These are phyloP conservation scores for Favolaschia claudopus DNA, from an alignment of 768 basidiomycete genomes.

Conservation along the genomic window DNA sequence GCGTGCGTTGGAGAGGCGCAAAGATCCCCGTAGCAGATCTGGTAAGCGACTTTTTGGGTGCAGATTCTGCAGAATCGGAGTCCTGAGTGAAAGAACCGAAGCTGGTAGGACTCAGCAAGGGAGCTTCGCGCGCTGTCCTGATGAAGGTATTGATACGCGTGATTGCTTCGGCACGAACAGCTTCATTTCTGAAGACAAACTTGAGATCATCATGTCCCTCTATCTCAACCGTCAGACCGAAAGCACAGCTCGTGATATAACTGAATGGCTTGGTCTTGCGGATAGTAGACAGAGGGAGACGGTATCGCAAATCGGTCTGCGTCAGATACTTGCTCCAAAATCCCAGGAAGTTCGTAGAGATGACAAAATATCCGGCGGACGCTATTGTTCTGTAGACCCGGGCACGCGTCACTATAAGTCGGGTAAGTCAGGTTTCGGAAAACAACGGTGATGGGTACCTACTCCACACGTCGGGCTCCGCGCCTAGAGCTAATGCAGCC, in stretches of 20 bases:
- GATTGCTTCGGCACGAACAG: conserved; percentile 53
- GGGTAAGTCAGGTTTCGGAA: background rate
- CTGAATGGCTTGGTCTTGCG: conserved; percentile 46
- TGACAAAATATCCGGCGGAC: conserved; percentile 51
- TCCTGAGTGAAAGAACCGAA: background rate
- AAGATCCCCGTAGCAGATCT: conserved; percentile 47
- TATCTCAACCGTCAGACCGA: conserved; percentile 53
- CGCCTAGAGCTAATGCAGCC: conserved; percentile 38
- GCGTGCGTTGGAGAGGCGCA: conserved; percentile 51
- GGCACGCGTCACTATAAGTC: conserved; percentile 42
- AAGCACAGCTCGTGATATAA: conserved; percentile 32
- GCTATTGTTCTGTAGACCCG: conserved; percentile 42
- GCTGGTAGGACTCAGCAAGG: conserved; percentile 10
- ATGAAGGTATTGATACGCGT: conserved; percentile 38
- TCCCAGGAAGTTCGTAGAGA: conserved; percentile 47
- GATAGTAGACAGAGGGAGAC: conserved; percentile 49
- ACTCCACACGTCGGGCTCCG: conserved; percentile 47
- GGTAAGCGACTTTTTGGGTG: conserved; percentile 3
- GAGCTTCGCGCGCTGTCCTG: conserved; percentile 16
- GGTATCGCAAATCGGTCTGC: conserved; percentile 47
- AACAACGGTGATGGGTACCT: conserved; percentile 20
- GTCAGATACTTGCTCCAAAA: conserved; percentile 57
- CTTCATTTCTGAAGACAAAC: conserved; percentile 56
- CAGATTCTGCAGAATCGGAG: background rate
- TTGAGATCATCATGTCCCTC: conserved; percentile 53